Evolutionary conservation across 192 early-diverging fungal genomes (phyloP), one percentile per base, ranked within the genome.

Genomic region (Backusella luteola): DNA sequence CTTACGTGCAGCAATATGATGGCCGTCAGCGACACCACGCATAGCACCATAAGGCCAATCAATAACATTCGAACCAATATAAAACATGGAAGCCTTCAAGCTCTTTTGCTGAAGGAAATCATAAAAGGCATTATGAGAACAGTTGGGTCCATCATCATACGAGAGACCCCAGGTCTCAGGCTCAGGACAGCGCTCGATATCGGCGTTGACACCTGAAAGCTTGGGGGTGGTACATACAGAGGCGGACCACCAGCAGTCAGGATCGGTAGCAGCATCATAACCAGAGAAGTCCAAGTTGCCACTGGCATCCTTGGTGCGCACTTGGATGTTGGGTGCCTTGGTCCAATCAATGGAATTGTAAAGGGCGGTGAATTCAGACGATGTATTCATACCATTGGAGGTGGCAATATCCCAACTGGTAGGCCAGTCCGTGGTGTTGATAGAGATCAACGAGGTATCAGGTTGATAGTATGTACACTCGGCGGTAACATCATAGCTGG

Each of bases 91-190:
- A 67, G 72, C 73, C 66, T 63, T 39, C 32, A 88, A 63, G 3
- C 79, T 75, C 32, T 86, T 66, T 32, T 80, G n/a, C 6, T 84
- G 49, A 71, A 92, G 73, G 35, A 76, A 81, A 38, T 82, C 66
- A 23, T 88, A 77, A 32, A 90, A 73, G 1, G 82, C 80, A 26
- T 79, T 73, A 19, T 84, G 83, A 38, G 80, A 86, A 3, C 73
- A 69, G 12, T 84, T 85, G 8, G 90, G 90, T 0, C 90, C 90
- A 81, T 91, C 90, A 77, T 91, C 90, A 74, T 88, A 91, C 3
- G 89, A 85, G n/a, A 91, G 36, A 0, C 85, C 81, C 82, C 84
- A 85, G n/a, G 85, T 86, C 74, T 86, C 84, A 42, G 79, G 79
- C 42, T 81, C 79, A 69, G 76, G 76, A 44, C 79, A 81, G 15